A percentile compares a stretch with the other conserved stretches of the same genome.
phyloP scores from a whole-genome alignment of 805 yeast genomes.

The Ogataea nakhonphanomensis region DNA sequence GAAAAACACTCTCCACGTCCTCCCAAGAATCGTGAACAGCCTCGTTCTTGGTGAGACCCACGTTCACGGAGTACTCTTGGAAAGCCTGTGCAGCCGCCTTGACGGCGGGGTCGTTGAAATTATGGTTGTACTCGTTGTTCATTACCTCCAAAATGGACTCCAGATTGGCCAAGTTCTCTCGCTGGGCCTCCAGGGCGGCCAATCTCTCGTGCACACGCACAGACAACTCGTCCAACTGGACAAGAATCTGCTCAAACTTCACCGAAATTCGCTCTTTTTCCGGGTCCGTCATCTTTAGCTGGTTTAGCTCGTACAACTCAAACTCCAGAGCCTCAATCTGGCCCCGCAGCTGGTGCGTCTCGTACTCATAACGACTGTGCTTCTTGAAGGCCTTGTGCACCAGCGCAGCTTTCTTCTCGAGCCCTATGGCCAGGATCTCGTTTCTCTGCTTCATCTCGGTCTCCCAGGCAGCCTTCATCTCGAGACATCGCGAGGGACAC shows the following conservation, averaged over 20 bases:
- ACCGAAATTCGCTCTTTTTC: constrained; percentile 7
- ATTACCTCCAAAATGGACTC: constrained; percentile 49
- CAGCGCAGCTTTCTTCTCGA: constrained; percentile 31
- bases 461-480: constrained; percentile 42
- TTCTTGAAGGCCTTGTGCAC: constrained; percentile 27
- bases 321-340: constrained; percentile 26
- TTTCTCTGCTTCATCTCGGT: constrained; percentile 16
- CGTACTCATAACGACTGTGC: constrained; percentile 20
- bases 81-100: constrained; percentile 61
- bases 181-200: constrained; percentile 12
- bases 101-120: constrained; percentile 84
- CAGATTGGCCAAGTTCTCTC: constrained; percentile 30
- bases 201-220: constrained; percentile 9
- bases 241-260: constrained; percentile 10
- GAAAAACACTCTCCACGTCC: constrained; percentile 6
- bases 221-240: constrained; percentile 9
- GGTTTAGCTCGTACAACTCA: constrained; percentile 20
- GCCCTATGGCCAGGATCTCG: constrained; percentile 33
- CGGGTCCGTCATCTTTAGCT: not conserved
- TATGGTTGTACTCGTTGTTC: constrained; percentile 65
- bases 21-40: not conserved
- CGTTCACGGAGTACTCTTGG: constrained; percentile 46
- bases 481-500: constrained; percentile 59
- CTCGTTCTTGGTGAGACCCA: constrained; percentile 17
- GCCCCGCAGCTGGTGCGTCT: not conserved